Base-by-base conservation (phyloP, 2,329 filamentous ascomycete species). In the Aspergillus niger region DNA sequence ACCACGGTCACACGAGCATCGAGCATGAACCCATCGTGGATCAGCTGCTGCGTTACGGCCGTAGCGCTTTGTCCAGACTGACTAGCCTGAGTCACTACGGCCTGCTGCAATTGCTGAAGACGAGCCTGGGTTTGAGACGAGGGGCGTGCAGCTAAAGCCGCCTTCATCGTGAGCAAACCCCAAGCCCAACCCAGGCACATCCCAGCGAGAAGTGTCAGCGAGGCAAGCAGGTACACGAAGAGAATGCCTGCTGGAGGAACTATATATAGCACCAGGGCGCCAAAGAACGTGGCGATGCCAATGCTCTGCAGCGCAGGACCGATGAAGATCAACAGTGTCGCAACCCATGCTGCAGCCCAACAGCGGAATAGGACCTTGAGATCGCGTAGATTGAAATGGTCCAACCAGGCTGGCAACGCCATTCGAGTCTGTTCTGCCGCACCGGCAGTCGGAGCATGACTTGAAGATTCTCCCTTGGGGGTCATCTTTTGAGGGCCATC, bases 101-200 rank as follows among this genome's bases (percentile, higher is more conserved):
- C 30, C 62, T 75, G 70, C 51, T 76, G 72, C 24, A 83, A 66
- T 0, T 71, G 67, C 7, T 67, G 67, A 3, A 79, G 58, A 50
- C 61, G 65, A 0, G 73, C 72, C 51, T 77, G 72, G 0, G 76
- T 79, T 7, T 79, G 76, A 0, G 73, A 67, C 3, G 70, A 72
- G 2, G 81, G 74, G 13, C 81, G 71, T 2, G 76, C 75, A 1
- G 80, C 79, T 8, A 76, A 61, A 2, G 81, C 82, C 2, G 80
- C 81, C 60, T 82, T 81, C 80, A 82, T 83, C 0, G 76, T 71
- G 49, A 83, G 69, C 2, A 81, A 70, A 3, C 81, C 82, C 81
- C 81, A 84, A 5, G 74, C 80, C 81, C 81, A 83, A 4, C 76
- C 81, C 0, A 82, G 65, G 32, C 74, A 78, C 67, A 83, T 80